Base-by-base conservation (phyloP, 345 rosid genomes). In the Pistacia atlantica region DNA sequence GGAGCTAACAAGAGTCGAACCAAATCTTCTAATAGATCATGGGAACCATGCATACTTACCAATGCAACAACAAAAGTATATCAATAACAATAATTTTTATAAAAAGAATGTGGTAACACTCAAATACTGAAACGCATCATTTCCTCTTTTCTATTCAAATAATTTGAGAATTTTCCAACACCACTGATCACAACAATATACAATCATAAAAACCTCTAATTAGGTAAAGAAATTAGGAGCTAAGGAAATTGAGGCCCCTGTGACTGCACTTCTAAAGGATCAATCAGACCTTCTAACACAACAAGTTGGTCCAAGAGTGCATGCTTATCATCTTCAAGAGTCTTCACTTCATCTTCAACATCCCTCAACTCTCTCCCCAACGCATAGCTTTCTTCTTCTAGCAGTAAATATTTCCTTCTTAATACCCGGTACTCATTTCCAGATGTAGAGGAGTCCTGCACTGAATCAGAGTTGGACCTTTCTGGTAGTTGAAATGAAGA, bases 241-340 rank as follows among this genome's bases (percentile, higher is more conserved):
- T 17, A 18, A 12, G 59, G 46, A 57, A 35, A 64, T 10, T 55
- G 67, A 45, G 71, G 42, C 38, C 71, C 74, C 49, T 75, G 72
- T 54, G 48, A 46, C 74, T 78, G 81, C 77, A 85, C 12, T 81
- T 86, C 82, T 37, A 89, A 88, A 82, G 90, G 96, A 87, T 87
- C 90, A 31, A 95, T 77, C 81, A 95, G 86, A 76, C 99, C 97
- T 86, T 96, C 99, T 82, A 96, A 76, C 55, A 93, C 98, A 46
- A 92, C 93, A 49, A 96, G 98, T 69, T 87, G 87, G 78, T 96
- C 97, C 86, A 96, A 83, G 12, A 96, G 90, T 9, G 86, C 86
- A 38, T 83, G 66, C 79, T 96, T 96, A 81, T 92, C 97, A 59
- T 85, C 87, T 84, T 96, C 95, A 48, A 93, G 97, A 67, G 85